Percentiles rank a stretch among this genome's conserved stretches.
Evolutionary conservation across 2,329 filamentous ascomycete genomes (phyloP).

Genomic region (Sarocladium kiliense): DNA sequence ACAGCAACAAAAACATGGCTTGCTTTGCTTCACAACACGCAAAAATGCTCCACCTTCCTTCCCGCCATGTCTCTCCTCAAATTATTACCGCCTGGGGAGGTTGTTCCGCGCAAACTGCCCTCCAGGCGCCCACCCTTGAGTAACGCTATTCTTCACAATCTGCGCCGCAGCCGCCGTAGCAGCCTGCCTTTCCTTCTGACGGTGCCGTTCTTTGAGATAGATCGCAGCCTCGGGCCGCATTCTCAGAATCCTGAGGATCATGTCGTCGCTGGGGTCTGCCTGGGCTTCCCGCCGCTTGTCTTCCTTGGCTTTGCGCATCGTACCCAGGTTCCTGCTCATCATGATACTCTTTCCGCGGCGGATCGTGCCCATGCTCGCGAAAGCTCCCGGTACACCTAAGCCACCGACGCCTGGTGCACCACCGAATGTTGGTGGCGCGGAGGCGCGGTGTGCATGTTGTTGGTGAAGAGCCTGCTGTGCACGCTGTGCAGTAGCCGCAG

Average conservation of each 20-base stretch:
- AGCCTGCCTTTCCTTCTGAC: slow-evolving; percentile 90
- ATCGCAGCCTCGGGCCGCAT: slow-evolving; percentile 88
- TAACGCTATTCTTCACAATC: slow-evolving; percentile 89
- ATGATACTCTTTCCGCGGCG: slow-evolving; percentile 75
- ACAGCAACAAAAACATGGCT: not conserved
- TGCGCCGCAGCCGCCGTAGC: slow-evolving; percentile 86
- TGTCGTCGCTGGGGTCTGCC: slow-evolving; percentile 94
- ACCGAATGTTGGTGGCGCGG: slow-evolving; percentile 52
- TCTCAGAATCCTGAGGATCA: slow-evolving; percentile 89
- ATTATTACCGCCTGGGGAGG: slow-evolving; percentile 39
- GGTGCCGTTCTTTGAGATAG: slow-evolving; percentile 84
- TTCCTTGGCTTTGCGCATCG: slow-evolving; percentile 93
- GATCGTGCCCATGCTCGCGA: slow-evolving; percentile 65
- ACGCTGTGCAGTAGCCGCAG: slow-evolving; percentile 73
- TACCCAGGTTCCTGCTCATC: slow-evolving; percentile 89
- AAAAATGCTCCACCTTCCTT: not conserved
- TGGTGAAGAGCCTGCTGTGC: slow-evolving; percentile 62
- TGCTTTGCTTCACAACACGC: too few relatives aligned
- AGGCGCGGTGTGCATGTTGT: slow-evolving; percentile 53
- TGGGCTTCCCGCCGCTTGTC: slow-evolving; percentile 94
- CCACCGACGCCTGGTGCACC: slow-evolving; percentile 16
- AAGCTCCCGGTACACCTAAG: slow-evolving; percentile 32
- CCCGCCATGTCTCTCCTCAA: not conserved
- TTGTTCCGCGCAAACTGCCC: slow-evolving; percentile 41
- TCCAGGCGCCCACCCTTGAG: slow-evolving; percentile 47